These are phyloP conservation scores for Pichia kluyveri DNA, from an alignment of 805 yeast genomes.

Conservation along the genomic window DNA sequence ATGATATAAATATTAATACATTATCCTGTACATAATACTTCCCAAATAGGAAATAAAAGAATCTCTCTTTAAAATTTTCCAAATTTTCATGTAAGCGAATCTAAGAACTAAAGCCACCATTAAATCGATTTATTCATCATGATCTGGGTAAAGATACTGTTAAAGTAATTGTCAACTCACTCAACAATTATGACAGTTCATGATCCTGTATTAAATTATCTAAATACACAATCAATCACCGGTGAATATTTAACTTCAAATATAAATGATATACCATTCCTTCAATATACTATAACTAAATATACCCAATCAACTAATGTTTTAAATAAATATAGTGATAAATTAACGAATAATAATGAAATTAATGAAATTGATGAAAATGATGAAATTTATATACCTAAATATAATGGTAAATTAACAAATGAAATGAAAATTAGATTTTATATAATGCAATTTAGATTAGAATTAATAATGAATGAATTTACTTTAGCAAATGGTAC, in stretches of 20 bases:
- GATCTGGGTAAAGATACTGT: too few relatives aligned
- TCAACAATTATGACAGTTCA: neutral
- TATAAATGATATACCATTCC: neutral
- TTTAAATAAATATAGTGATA: neutral
- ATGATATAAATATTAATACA: too few relatives aligned
- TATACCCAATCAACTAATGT: slow-evolving; percentile 1
- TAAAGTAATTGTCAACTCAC: too few relatives aligned
- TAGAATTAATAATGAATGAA: slow-evolving; percentile 9
- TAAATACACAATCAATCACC: neutral
- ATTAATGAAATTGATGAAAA: neutral
- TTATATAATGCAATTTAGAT: slow-evolving; percentile 7
- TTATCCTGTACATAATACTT: too few relatives aligned
- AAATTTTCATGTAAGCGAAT: too few relatives aligned
- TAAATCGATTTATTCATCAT: too few relatives aligned
- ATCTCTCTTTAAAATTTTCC: too few relatives aligned
- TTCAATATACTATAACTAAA: neutral
- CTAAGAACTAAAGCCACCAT: too few relatives aligned
- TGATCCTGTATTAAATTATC: neutral
- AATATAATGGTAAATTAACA: neutral
- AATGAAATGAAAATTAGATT: neutral
- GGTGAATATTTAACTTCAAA: neutral
- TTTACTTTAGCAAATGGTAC: slow-evolving; percentile 7
- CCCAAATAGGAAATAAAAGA: too few relatives aligned
- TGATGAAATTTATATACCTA: neutral
- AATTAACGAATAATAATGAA: neutral